phyloP scores from a whole-genome alignment of 495 filamentous ascomycete genomes.

The Tuber calosporum region DNA sequence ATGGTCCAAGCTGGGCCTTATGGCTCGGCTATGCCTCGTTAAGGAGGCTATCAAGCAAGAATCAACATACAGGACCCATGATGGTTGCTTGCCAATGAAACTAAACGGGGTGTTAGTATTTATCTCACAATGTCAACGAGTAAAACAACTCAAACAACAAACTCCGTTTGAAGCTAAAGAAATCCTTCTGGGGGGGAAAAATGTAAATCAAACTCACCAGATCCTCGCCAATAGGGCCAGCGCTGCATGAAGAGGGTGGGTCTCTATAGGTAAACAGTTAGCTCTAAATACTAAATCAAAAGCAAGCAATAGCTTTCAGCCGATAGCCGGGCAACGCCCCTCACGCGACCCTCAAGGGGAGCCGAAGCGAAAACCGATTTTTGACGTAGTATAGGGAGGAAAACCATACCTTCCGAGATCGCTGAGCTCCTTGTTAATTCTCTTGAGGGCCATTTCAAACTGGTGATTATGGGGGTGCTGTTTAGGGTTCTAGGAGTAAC shows the following conservation, averaged over 20 bases:
- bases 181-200: conserved; percentile 9
- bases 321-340: conserved; percentile 12
- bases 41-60: background rate
- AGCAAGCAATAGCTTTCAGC: conserved; percentile 19
- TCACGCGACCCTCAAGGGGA: conserved; percentile 22
- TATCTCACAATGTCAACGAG: background rate
- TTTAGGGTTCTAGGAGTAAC: conserved; percentile 22
- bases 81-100: conserved; percentile 99
- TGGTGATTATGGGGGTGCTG: conserved; percentile 42
- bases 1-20: background rate
- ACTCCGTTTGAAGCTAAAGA: conserved; percentile 11
- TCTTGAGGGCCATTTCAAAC: conserved; percentile 87
- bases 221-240: conserved; percentile 93
- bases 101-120: conserved; percentile 46
- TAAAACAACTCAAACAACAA: background rate
- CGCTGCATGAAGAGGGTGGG: conserved; percentile 96
- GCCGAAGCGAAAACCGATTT: background rate
- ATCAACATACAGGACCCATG: conserved; percentile 89
- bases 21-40: background rate
- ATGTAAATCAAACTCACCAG: conserved; percentile 60
- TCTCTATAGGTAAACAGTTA: conserved; percentile 56
- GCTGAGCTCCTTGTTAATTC: conserved; percentile 99
- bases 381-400: background rate
- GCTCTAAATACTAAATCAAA: background rate
- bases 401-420: conserved; percentile 88